A percentile compares a stretch with the other conserved stretches of the same genome.
These are phyloP conservation scores for Nicotiana noctiflora DNA, from an alignment of 257 asterid species.

Conservation along the genomic window DNA sequence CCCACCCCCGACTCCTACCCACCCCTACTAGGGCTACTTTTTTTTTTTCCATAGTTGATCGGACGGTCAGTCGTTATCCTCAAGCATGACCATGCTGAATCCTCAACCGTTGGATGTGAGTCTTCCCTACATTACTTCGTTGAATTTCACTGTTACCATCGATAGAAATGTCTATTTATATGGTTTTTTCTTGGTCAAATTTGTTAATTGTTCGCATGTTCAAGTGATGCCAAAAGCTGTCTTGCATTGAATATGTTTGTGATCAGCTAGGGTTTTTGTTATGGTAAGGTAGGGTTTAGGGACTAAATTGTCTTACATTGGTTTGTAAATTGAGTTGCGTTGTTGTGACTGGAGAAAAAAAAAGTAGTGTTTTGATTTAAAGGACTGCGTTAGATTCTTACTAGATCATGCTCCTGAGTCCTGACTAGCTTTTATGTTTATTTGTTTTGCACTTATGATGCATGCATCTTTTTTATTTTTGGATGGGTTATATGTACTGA, in stretches of 20 bases:
- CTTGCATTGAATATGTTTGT: conserved; percentile 3
- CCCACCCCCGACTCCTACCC: neutral
- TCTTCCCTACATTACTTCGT: conserved; percentile 10
- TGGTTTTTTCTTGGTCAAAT: conserved; percentile 10
- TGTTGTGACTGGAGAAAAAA: conserved; percentile 12
- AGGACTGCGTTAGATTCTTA: conserved; percentile 10
- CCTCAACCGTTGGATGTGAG: conserved; percentile 81
- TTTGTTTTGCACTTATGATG: neutral
- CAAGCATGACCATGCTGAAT: conserved; percentile 75
- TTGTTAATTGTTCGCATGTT: conserved; percentile 17
- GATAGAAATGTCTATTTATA: conserved; percentile 1
- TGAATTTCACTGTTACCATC: conserved; percentile 13
- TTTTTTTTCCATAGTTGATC: conserved; percentile 29
- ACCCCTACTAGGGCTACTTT: neutral
- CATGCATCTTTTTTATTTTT: neutral
- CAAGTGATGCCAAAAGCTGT: conserved; percentile 7
- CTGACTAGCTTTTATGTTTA: neutral
- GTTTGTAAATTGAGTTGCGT: conserved; percentile 16
- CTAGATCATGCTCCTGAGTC: neutral
- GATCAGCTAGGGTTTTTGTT: conserved; percentile 55
- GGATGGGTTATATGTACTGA: too few relatives aligned
- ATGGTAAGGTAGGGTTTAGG: conserved; percentile 28
- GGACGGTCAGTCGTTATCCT: conserved; percentile 26
- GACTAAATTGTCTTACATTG: conserved; percentile 4
- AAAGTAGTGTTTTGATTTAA: conserved; percentile 14